A percentile compares a stretch with the other conserved stretches of the same genome.
These are phyloP conservation scores for Bacidia rubella DNA, from an alignment of 495 filamentous ascomycete species.

Conservation along the genomic window DNA sequence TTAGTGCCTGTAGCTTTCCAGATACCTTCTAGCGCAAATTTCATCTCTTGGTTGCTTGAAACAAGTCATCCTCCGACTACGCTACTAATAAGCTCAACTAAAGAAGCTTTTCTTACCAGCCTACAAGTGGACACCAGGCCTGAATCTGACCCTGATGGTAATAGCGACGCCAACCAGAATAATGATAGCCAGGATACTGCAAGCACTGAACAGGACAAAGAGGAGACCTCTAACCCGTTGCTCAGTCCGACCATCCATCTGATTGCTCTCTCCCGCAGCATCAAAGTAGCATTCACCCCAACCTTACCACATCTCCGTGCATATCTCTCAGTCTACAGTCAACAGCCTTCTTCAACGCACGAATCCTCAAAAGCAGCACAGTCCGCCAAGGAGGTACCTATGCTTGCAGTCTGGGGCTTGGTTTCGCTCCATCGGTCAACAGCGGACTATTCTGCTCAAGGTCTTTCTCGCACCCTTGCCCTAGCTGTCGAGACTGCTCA, in stretches of 20 bases:
- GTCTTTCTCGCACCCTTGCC: constrained; percentile 56
- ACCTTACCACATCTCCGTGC: constrained; percentile 66
- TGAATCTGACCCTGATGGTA: constrained; percentile 10
- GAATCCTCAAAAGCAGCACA: constrained; percentile 13
- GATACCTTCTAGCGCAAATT: constrained; percentile 22
- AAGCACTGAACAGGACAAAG: not conserved
- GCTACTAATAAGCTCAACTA: constrained; percentile 57
- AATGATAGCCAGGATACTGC: not conserved
- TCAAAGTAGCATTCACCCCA: constrained; percentile 57
- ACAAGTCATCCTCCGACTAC: constrained; percentile 40
- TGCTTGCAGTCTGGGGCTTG: constrained; percentile 53
- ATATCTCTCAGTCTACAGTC: constrained; percentile 44
- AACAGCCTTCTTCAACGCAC: constrained; percentile 4
- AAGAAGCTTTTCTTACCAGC: constrained; percentile 46
- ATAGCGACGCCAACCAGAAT: not conserved
- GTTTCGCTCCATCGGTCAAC: constrained; percentile 56
- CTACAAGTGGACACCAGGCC: too few relatives aligned
- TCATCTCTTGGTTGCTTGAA: constrained; percentile 51
- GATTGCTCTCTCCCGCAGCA: constrained; percentile 50
- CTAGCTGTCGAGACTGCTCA: constrained; percentile 50
- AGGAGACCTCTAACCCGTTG: constrained; percentile 22
- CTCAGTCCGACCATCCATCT: constrained; percentile 53
- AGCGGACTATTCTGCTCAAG: constrained; percentile 73
- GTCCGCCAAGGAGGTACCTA: constrained; percentile 13
- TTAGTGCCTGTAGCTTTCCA: constrained; percentile 1